Conservation (phyloP, 257 asterid species). For the Sherardia arvensis region DNA sequence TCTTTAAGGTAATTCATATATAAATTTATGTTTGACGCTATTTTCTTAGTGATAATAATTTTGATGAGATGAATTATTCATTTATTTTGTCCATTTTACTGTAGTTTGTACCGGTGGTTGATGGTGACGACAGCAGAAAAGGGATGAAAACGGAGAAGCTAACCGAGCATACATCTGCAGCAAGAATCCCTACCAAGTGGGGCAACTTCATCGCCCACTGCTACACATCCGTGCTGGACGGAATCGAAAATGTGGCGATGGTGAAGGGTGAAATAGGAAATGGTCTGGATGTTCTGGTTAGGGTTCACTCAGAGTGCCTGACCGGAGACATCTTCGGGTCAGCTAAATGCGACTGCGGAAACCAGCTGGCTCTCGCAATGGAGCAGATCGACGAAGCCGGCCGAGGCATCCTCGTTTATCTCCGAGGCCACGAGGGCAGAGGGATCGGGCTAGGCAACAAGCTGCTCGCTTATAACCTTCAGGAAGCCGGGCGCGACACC, state of each 20-base stretch:
- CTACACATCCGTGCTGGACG: conserved; percentile 74
- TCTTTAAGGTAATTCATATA: too few relatives aligned
- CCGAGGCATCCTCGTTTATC: conserved; percentile 73
- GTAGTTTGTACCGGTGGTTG: conserved; percentile 93
- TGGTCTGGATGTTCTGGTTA: conserved; percentile 74
- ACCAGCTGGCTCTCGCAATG: conserved; percentile 86
- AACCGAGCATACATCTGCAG: conserved; percentile 84
- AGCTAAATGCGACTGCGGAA: conserved; percentile 93
- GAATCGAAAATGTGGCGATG: conserved; percentile 95
- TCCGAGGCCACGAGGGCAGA: conserved; percentile 98
- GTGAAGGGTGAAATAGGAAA: conserved; percentile 97
- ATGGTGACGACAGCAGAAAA: conserved; percentile 93
- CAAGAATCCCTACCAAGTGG: conserved; percentile 90
- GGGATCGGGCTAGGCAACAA: conserved; percentile 98
- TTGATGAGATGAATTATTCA: too few relatives aligned
- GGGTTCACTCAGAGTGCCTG: conserved; percentile 96
- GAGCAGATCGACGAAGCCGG: conserved; percentile 89
- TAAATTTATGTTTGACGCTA: too few relatives aligned
- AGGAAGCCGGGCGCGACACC: conserved; percentile 93
- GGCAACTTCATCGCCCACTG: conserved; percentile 87
- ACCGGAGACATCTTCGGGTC: conserved; percentile 98
- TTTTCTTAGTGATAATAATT: too few relatives aligned
- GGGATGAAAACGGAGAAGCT: conserved; percentile 87
- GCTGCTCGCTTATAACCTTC: conserved; percentile 86
- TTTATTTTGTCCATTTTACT: conserved; percentile 8